Conservation (phyloP, 2,329 filamentous ascomycete species). For the Zymoseptoria brevis region DNA sequence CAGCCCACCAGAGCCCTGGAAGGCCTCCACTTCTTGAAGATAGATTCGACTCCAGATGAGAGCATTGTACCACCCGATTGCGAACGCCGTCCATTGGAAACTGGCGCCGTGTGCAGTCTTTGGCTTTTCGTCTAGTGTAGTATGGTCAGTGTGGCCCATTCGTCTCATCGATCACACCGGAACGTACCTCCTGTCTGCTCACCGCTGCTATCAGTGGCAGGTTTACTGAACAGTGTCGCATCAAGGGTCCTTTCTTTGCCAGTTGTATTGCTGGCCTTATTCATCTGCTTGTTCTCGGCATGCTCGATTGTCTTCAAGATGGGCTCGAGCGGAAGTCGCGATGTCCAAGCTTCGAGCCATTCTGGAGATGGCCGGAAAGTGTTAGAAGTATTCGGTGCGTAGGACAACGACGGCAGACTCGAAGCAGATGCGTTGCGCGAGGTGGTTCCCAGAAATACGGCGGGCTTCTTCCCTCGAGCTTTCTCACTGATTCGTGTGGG, state of each 20-base stretch:
- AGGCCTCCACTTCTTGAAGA: conserved; percentile 72
- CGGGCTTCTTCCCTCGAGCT: conserved; percentile 90
- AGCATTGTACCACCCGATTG: conserved; percentile 87
- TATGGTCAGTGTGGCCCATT: not conserved
- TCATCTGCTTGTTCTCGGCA: conserved; percentile 5
- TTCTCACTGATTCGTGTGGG: conserved; percentile 84
- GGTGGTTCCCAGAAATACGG: conserved; percentile 61
- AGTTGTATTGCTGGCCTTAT: not conserved
- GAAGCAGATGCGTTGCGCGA: conserved; percentile 70
- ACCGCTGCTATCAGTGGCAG: not conserved
- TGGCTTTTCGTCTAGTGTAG: conserved; percentile 7
- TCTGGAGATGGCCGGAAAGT: conserved; percentile 67
- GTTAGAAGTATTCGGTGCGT: conserved; percentile 33
- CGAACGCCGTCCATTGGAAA: conserved; percentile 17
- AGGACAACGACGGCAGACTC: conserved; percentile 62
- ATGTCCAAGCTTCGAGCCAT: conserved; percentile 93
- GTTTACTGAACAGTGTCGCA: not conserved
- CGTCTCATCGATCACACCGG: not conserved
- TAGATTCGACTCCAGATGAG: conserved; percentile 92
- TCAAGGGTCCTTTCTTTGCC: not conserved
- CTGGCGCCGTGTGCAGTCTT: conserved; percentile 2
- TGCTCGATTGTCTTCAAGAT: conserved; percentile 13
- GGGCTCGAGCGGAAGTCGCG: conserved; percentile 71
- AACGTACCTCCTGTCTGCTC: not conserved
- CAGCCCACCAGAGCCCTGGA: conserved; percentile 71